Conservation (phyloP, 2,329 filamentous ascomycete species). For the Phoma sp. region DNA sequence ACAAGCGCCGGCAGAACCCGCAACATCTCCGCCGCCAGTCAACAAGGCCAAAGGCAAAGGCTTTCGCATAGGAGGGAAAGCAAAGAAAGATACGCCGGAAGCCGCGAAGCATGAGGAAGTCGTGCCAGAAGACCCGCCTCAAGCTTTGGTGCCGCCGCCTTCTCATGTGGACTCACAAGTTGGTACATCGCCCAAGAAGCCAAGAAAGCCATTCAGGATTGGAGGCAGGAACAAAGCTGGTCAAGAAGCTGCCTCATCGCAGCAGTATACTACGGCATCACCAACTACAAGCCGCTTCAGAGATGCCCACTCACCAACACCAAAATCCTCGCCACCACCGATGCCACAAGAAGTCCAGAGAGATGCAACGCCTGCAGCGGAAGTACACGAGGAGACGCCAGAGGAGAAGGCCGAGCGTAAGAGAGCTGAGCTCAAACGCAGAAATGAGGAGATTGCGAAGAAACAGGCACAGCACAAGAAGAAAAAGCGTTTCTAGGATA, state of each 20-base stretch:
- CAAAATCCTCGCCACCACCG: conserved; percentile 20
- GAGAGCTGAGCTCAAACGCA: conserved; percentile 64
- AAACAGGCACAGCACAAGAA: conserved; percentile 54
- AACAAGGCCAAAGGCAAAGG: conserved; percentile 28
- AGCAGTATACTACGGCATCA: conserved; percentile 1
- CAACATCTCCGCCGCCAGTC: conserved; percentile 1
- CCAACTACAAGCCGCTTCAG: conserved; percentile 10
- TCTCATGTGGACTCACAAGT: conserved; percentile 11
- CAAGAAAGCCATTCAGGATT: conserved; percentile 39
- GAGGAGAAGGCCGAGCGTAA: conserved; percentile 63
- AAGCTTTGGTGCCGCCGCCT: conserved; percentile 2
- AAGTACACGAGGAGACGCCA: conserved; percentile 48
- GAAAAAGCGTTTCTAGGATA: conserved; percentile 42
- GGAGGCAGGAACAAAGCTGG: conserved; percentile 38
- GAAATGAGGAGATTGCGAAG: conserved; percentile 61
- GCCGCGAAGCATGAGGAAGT: background rate
- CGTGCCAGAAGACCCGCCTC: background rate
- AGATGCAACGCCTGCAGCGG: conserved; percentile 19
- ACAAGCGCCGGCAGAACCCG: conserved; percentile 6
- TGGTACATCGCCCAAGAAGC: conserved; percentile 22
- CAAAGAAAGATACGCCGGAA: conserved; percentile 12
- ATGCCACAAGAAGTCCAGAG: conserved; percentile 3
- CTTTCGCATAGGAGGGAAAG: conserved; percentile 42
- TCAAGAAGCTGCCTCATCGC: conserved; percentile 11
- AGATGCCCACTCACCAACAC: conserved; percentile 17